These are phyloP conservation scores for Aureobasidium pullulans DNA, from an alignment of 2,329 filamentous ascomycete genomes.

Conservation along the genomic window DNA sequence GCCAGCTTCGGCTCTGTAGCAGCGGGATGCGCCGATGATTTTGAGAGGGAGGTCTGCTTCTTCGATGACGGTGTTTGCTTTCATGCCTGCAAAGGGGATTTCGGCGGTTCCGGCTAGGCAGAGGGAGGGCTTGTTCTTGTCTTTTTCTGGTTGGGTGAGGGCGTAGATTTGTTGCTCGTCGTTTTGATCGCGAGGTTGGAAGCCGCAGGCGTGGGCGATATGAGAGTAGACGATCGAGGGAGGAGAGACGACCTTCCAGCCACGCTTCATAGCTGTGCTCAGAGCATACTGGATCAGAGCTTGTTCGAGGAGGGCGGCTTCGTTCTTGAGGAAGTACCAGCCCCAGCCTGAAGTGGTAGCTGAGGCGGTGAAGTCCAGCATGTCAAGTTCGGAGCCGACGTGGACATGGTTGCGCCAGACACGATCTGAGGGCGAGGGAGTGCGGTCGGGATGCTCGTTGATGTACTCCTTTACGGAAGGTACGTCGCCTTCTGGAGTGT, in stretches of 20 bases:
- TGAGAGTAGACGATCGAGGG: constrained; percentile 89
- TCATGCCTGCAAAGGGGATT: constrained; percentile 88
- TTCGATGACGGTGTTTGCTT: constrained; percentile 64
- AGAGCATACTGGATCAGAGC: constrained; percentile 84
- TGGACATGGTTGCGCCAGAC: constrained; percentile 71
- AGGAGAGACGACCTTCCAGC: constrained; percentile 75
- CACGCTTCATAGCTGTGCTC: constrained; percentile 59
- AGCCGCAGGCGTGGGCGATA: constrained; percentile 85
- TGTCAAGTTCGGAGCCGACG: constrained; percentile 75
- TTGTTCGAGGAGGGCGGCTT: constrained; percentile 89
- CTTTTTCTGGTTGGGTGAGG: constrained; percentile 55
- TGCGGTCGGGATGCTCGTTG: constrained; percentile 55
- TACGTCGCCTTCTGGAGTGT: constrained; percentile 64
- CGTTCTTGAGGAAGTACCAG: constrained; percentile 94
- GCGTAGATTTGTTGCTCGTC: constrained; percentile 89
- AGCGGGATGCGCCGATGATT: constrained; percentile 77
- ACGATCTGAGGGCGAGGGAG: constrained; percentile 31
- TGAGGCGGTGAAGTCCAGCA: constrained; percentile 83
- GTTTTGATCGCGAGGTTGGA: constrained; percentile 83
- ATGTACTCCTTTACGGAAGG: constrained; percentile 66
- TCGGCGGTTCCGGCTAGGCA: constrained; percentile 85
- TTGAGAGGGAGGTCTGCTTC: constrained; percentile 64
- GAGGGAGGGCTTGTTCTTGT: constrained; percentile 60
- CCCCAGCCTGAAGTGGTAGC: constrained; percentile 87
- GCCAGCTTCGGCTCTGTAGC: constrained; percentile 91